A percentile compares a stretch with the other conserved stretches of the same genome.
Conservation (phyloP, 495 filamentous ascomycete species). For the Chaetomium tenue region DNA sequence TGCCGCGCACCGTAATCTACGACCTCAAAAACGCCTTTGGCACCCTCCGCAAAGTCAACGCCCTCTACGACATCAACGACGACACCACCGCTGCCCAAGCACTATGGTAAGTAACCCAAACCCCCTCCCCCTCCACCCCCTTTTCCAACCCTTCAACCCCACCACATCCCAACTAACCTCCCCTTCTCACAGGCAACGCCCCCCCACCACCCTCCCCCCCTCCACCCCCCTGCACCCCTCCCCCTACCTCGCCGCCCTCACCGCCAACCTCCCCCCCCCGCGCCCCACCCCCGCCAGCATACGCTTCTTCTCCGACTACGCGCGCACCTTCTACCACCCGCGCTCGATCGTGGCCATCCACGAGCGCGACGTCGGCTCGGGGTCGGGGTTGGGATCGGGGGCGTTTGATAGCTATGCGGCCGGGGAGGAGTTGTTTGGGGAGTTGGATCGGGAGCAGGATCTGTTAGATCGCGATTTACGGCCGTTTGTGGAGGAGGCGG, state of each 20-base stretch:
- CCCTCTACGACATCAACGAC: slow-evolving; percentile 72
- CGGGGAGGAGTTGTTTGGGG: slow-evolving; percentile 79
- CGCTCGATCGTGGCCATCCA: slow-evolving; percentile 83
- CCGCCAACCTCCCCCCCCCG: slow-evolving; percentile 61
- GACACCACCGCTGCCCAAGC: slow-evolving; percentile 45
- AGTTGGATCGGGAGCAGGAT: slow-evolving; percentile 81
- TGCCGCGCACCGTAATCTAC: slow-evolving; percentile 87
- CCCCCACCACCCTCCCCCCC: slow-evolving; percentile 59
- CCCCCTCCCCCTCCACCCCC: neutral
- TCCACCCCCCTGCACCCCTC: slow-evolving; percentile 64
- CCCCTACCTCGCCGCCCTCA: slow-evolving; percentile 74
- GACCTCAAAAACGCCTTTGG: slow-evolving; percentile 93
- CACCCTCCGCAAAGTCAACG: slow-evolving; percentile 80
- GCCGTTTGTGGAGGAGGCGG: slow-evolving; percentile 86
- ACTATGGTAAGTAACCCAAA: slow-evolving; percentile 56
- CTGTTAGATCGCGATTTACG: slow-evolving; percentile 84
- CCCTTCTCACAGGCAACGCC: slow-evolving; percentile 57
- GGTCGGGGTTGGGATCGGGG: too few relatives aligned
- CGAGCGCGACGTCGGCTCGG: slow-evolving; percentile 78
- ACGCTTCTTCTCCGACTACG: slow-evolving; percentile 95
- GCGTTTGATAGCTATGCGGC: slow-evolving; percentile 78
- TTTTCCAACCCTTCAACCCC: neutral
- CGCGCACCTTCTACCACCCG: slow-evolving; percentile 86
- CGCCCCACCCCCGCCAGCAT: slow-evolving; percentile 65
- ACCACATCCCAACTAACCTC: neutral